Conservation (phyloP, 1,139 yeast genomes). For the Insectozyma bohioensis region DNA sequence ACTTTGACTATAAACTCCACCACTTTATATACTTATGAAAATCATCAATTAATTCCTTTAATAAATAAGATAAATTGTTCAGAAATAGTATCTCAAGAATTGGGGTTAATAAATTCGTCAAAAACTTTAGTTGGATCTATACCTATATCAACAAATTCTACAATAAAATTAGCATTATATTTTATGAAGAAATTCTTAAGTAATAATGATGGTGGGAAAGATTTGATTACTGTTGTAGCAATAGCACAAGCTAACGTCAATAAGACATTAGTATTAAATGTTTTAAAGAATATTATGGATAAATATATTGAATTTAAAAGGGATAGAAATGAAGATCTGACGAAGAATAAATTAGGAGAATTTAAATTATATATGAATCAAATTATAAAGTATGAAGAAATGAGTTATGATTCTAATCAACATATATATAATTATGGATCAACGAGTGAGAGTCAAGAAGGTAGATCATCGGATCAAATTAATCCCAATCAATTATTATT, state of each 20-base stretch:
- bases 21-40: conserved; percentile 56
- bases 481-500: conserved; percentile 41
- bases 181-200: conserved; percentile 48
- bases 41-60: conserved; percentile 37
- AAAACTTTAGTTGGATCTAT: conserved; percentile 46
- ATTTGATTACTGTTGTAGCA: conserved; percentile 49
- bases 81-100: conserved; percentile 54
- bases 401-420: conserved; percentile 40
- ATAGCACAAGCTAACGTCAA: conserved; percentile 46
- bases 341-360: conserved; percentile 39
- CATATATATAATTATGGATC: conserved; percentile 38
- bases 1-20: conserved; percentile 55
- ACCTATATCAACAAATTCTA: conserved; percentile 30
- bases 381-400: conserved; percentile 50
- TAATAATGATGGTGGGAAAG: conserved; percentile 47
- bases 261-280: conserved; percentile 44
- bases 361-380: conserved; percentile 54
- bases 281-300: conserved; percentile 50
- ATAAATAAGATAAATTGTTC: conserved; percentile 48
- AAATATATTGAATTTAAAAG: conserved; percentile 45
- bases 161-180: conserved; percentile 40
- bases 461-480: conserved; percentile 20
- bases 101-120: conserved; percentile 52
- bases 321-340: conserved; percentile 19
- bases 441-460: conserved; percentile 14